Base-by-base conservation (phyloP, 2,329 filamentous ascomycete species). In the Paraconiothyrium brasiliense region DNA sequence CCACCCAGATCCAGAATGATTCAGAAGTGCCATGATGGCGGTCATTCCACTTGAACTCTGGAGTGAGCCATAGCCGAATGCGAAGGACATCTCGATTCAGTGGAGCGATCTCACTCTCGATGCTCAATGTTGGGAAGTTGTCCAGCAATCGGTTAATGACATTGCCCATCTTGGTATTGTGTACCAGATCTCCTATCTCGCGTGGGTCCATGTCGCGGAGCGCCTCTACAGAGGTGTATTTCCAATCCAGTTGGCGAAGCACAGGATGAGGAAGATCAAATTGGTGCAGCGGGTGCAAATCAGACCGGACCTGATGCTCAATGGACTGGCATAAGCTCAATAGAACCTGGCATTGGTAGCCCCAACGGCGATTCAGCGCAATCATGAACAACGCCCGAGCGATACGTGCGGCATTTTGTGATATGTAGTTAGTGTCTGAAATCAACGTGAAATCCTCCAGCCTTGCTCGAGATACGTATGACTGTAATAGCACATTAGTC, bases 1-100 rank as follows among this genome's bases (percentile, higher is more conserved):
- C 95, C 3, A 99, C 94, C 96, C 95, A 99, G 60, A 99, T 91
- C 87, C 96, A 99, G 81, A 96, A 99, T 4, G 94, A 94, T 74
- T 99, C 95, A 0, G 94, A 97, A 2, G 90, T 93, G 20, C 96
- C 96, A 74, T 99, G 94, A 61, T 97, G 87, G 50, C 92, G 89
- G 68, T 98, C 94, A 70, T 97, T 97, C 95, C 95, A 99, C 41
- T 84, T 85, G 75, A 99, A 99, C 55, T 98, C 94, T 0, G 95
- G 93, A 1, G 90, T 92, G 20, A 99, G 85, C 69, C 85, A 92
- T 0, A 99, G 86, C 73, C 91, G 90, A 72, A 99, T 93, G n/a
- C 94, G 89, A 64, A 99, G 83, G 0, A 99, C 94, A 73, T 99
- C 94, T 50, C 95, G 87, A 73, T 99, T 99, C 37, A 99, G 82